Percentiles rank a stretch among this genome's conserved stretches.
phyloP scores from a whole-genome alignment of 1,284 basidiomycete genomes.

The Ustilago loliicola region DNA sequence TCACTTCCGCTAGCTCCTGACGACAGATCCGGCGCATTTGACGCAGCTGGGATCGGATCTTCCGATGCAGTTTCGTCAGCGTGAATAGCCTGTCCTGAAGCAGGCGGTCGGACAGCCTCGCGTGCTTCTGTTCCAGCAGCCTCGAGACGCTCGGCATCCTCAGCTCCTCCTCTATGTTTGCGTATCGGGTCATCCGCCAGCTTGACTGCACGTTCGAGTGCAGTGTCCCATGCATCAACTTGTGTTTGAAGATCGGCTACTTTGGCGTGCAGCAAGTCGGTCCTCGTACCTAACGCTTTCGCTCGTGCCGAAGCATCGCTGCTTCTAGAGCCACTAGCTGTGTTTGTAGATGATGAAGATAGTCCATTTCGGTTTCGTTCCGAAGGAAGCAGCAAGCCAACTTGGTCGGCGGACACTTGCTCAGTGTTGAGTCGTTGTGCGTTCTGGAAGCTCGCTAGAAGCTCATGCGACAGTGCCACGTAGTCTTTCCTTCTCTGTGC shows the following conservation, averaged over 20 bases:
- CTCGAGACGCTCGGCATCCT: neutral
- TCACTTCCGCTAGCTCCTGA: neutral
- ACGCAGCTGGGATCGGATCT: neutral
- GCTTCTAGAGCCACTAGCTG: neutral
- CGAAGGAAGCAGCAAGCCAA: constrained; percentile 31
- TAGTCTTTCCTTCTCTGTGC: constrained; percentile 12
- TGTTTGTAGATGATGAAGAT: neutral
- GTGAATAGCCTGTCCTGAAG: neutral
- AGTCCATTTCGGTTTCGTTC: constrained; percentile 16
- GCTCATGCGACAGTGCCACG: constrained; percentile 28
- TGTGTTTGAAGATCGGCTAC: constrained; percentile 37
- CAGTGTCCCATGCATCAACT: constrained; percentile 33
- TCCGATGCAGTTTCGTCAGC: neutral
- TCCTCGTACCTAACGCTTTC: constrained; percentile 14
- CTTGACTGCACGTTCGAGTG: constrained; percentile 19
- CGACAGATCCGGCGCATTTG: neutral
- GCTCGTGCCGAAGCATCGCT: neutral
- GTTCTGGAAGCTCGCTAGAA: constrained; percentile 15
- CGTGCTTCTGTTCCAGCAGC: neutral
- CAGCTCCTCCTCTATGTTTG: no score
- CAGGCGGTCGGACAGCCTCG: neutral
- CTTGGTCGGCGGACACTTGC: constrained; percentile 23
- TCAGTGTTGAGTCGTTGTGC: constrained; percentile 37
- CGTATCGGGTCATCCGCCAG: neutral
- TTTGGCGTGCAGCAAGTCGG: constrained; percentile 42